phyloP scores from a whole-genome alignment of 2,329 filamentous ascomycete species.

The Fusarium anguioides region DNA sequence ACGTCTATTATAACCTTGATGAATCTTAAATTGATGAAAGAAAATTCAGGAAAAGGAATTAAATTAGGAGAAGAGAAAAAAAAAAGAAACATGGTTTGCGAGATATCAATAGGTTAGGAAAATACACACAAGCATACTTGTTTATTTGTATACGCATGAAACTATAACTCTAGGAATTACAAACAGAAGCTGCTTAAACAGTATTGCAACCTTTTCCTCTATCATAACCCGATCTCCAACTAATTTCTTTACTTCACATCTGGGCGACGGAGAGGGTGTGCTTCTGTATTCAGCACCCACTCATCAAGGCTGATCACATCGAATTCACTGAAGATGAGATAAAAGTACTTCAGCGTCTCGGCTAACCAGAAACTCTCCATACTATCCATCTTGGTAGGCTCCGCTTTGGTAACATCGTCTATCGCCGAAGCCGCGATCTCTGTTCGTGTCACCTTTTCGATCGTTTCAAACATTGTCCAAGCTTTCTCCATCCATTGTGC shows the following conservation, averaged over 20 bases:
- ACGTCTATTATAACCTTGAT: no score
- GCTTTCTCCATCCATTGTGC: constrained; percentile 73
- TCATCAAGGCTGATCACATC: constrained; percentile 69
- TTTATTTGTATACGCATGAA: constrained; percentile 11
- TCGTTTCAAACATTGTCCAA: constrained; percentile 78
- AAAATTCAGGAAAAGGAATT: no score
- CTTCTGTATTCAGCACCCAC: constrained; percentile 70
- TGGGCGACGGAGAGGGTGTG: constrained; percentile 58
- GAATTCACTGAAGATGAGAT: constrained; percentile 70
- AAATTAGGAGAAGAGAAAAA: no score
- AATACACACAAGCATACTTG: background rate
- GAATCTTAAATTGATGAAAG: no score
- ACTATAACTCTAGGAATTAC: constrained; percentile 12
- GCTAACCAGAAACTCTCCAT: constrained; percentile 84
- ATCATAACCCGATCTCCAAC: background rate
- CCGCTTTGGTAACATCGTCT: constrained; percentile 64
- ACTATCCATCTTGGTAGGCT: constrained; percentile 60
- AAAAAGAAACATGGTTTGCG: background rate
- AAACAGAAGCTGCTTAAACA: constrained; percentile 9
- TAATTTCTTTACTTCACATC: constrained; percentile 23
- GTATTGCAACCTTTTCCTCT: background rate
- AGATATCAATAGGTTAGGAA: background rate
- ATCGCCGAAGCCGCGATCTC: constrained; percentile 73
- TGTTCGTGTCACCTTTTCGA: constrained; percentile 70
- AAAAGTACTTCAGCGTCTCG: constrained; percentile 76